These are phyloP conservation scores for Yamadazyma takamatsuzukensis DNA, from an alignment of 805 yeast species.

Conservation along the genomic window DNA sequence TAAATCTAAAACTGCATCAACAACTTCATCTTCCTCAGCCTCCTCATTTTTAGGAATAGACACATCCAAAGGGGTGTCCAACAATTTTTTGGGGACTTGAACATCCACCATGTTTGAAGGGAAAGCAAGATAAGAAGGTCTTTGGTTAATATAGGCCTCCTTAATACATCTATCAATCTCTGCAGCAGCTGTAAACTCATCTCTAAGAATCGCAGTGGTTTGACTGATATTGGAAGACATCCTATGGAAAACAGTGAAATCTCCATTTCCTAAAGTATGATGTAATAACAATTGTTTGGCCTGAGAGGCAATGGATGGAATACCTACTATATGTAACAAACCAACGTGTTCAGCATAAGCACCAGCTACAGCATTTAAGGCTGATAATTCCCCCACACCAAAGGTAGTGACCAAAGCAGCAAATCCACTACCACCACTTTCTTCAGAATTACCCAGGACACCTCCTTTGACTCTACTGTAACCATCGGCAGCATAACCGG, in stretches of 20 bases:
- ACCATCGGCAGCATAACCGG: conserved; percentile 87
- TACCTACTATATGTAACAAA: conserved; percentile 79
- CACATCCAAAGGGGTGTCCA: conserved; percentile 63
- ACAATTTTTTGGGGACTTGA: conserved; percentile 51
- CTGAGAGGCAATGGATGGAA: conserved; percentile 73
- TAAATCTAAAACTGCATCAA: conserved; percentile 42
- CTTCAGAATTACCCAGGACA: conserved; percentile 1
- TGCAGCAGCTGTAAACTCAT: conserved; percentile 60
- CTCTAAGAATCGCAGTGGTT: conserved; percentile 62
- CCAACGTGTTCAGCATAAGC: conserved; percentile 89
- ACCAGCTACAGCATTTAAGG: conserved; percentile 85
- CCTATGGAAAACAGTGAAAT: conserved; percentile 56
- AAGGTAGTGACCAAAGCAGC: conserved; percentile 77
- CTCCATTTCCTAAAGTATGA: conserved; percentile 43
- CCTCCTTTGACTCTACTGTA: conserved; percentile 74
- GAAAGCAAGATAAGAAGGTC: conserved; percentile 79
- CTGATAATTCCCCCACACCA: conserved; percentile 87
- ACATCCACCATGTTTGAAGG: conserved; percentile 79
- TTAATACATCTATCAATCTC: conserved; percentile 73
- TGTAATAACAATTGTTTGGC: conserved; percentile 37
- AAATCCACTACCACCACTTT: conserved; percentile 24
- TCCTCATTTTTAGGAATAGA: conserved; percentile 31
- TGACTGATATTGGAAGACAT: conserved; percentile 74
- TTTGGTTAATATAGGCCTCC: conserved; percentile 65
- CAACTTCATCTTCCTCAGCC: conserved; percentile 36